Percentiles rank a stretch among this genome's conserved stretches.
phyloP scores from a whole-genome alignment of 2,329 filamentous ascomycete species.

The Aspergillus pseudoviridinutans region DNA sequence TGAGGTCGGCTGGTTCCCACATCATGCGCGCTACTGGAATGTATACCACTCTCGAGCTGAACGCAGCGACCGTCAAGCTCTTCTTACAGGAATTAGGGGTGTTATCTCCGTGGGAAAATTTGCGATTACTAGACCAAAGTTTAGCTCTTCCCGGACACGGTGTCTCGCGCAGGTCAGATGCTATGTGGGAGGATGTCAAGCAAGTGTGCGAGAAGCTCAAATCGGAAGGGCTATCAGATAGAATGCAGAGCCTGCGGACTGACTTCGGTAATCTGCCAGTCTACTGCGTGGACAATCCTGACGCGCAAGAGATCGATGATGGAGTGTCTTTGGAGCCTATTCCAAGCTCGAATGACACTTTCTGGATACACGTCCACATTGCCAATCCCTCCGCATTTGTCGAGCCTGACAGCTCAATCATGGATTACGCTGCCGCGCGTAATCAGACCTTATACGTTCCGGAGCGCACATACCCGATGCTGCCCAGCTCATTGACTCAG shows the following conservation, averaged over 20 bases:
- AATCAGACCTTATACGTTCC: conserved; percentile 52
- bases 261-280: conserved; percentile 56
- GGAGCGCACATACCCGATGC: conserved; percentile 54
- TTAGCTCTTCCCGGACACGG: conserved; percentile 49
- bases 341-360: conserved; percentile 40
- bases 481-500: conserved; percentile 49
- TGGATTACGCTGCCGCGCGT: conserved; percentile 53
- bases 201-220: conserved; percentile 22
- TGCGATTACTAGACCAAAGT: conserved; percentile 48
- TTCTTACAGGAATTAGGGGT: conserved; percentile 61
- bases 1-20: conserved; percentile 50
- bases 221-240: conserved; percentile 43
- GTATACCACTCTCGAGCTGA: conserved; percentile 46
- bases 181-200: conserved; percentile 28
- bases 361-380: conserved; percentile 61
- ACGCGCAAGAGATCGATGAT: conserved; percentile 59
- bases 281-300: conserved; percentile 56
- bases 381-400: conserved; percentile 64
- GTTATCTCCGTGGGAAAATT: conserved; percentile 56
- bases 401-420: conserved; percentile 46
- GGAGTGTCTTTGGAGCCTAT: conserved; percentile 56
- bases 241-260: conserved; percentile 53
- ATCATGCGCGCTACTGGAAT: conserved; percentile 55
- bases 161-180: conserved; percentile 27
- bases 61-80: conserved; percentile 39